Percentiles rank a stretch among this genome's conserved stretches.
Conservation (phyloP, 768 basidiomycete genomes). For the Steccherinum ochraceum region DNA sequence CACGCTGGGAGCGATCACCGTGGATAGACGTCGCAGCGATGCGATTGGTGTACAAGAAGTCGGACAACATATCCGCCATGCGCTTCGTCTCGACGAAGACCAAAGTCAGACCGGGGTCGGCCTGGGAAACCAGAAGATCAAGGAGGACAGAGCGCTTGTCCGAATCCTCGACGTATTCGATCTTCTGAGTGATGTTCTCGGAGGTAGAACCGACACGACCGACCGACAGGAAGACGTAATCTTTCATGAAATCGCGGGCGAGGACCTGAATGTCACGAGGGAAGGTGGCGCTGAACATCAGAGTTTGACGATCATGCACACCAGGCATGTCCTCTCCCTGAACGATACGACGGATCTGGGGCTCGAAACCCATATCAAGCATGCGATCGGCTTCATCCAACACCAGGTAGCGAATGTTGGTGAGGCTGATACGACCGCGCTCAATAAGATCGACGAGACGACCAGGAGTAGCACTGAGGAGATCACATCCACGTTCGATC, state of each 20-base stretch:
- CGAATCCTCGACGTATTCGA: conserved; percentile 95
- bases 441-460: conserved; percentile 98
- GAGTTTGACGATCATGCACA: conserved; percentile 84
- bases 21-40: conserved; percentile 96
- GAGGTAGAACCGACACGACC: conserved; percentile 98
- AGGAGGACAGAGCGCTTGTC: conserved; percentile 97
- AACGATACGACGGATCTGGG: conserved; percentile 96
- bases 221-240: conserved; percentile 98
- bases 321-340: conserved; percentile 99
- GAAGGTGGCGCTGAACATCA: conserved; percentile 99
- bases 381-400: conserved; percentile 99
- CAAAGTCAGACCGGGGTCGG: conserved; percentile 72
- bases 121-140: conserved; percentile 83
- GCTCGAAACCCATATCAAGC: conserved; percentile 99
- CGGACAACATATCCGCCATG: conserved; percentile 98
- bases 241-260: conserved; percentile 93
- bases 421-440: conserved; percentile 91
- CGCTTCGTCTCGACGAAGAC: conserved; percentile 99
- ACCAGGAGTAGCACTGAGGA: conserved; percentile 95
- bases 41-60: conserved; percentile 80
- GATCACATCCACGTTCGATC: conserved; percentile 95
- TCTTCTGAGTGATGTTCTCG: conserved; percentile 98
- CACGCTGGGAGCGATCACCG: conserved; percentile 95
- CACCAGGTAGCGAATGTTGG: conserved; percentile 96
- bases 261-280: conserved; percentile 98